Evolutionary conservation across 1,284 basidiomycete species (phyloP), one percentile per base, ranked within the genome.

Genomic region (Earliella scabrosa): DNA sequence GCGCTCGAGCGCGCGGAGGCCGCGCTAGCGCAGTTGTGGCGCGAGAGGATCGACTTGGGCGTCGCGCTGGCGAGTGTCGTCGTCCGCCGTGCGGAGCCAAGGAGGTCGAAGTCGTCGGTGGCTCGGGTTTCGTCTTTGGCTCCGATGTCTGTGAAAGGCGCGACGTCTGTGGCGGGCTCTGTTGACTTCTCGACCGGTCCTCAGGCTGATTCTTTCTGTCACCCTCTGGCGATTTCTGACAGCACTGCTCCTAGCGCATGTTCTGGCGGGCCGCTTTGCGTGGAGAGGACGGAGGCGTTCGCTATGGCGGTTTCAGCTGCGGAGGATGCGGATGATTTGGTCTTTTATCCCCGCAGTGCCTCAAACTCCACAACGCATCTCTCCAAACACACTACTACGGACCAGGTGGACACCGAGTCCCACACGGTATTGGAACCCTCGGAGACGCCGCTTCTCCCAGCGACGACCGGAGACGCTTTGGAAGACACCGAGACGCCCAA

Each of bases 11-110:
- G 45, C 14, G 29, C 45, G 13, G n/a, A 54, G 36, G 23, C 48
- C 18, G 45, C 21, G 10, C 38, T 50, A 18, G 21, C 10, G 26
- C 35, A 52, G 11, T 29, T 54, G 18, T 29, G 45, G 20, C 40
- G 32, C 18, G 39, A 59, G 36, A 45, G 49, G 23, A 50, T 40
- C 24, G 52, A 34, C 3, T 24, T 54, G 2, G 24, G 41, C 5
- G 40, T 59, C 4, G 57, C 57, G 7, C 49, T 59, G 3, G 52
- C 48, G 18, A 31, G 23, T 14, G 44, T 45, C n/a, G 5, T 20
- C 3, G 44, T 13, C 16, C 6, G n/a, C 14, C 13, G 18, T 7
- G 21, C 44, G 32, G 13, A 31, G 29, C 7, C 7, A 6, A 31
- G 13, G 29, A 31, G 29, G 29, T 13, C 29, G 29, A 34, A 18